Conservation (phyloP, 345 rosid species). For the Hypericum perforatum region DNA sequence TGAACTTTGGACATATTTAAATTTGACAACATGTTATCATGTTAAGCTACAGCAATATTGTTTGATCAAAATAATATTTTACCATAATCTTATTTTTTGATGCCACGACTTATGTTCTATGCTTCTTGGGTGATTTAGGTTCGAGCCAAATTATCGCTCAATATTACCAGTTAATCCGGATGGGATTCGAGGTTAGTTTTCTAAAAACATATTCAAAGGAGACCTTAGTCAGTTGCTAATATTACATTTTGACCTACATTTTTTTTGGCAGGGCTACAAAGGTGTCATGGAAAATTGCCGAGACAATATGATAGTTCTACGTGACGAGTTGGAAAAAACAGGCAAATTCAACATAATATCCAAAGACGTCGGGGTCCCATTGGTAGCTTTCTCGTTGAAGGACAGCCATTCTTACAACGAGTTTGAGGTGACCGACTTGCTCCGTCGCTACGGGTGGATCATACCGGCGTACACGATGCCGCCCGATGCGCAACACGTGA, state of each 20-base stretch:
- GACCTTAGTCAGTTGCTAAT: too few species aligned
- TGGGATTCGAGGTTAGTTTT: conserved; percentile 12
- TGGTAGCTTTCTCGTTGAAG: conserved; percentile 20
- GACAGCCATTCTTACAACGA: conserved; percentile 10
- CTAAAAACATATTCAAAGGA: too few species aligned
- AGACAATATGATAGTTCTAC: conserved; percentile 15
- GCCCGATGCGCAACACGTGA: conserved; percentile 15
- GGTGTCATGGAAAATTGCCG: conserved; percentile 16
- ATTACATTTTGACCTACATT: too few species aligned
- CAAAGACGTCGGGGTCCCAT: conserved; percentile 16
- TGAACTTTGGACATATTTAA: too few species aligned
- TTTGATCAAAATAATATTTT: too few species aligned
- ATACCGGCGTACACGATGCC: conserved; percentile 21
- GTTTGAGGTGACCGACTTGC: conserved; percentile 12
- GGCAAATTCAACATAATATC: conserved; percentile 13
- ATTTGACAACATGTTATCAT: too few species aligned
- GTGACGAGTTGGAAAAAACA: conserved; percentile 14
- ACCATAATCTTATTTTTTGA: too few species aligned
- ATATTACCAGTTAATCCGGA: conserved; percentile 15
- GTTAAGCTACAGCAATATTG: too few species aligned
- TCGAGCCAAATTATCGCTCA: conserved; percentile 24
- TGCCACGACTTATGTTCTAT: too few species aligned
- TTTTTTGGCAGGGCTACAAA: conserved; percentile 13
- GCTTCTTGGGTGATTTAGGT: conserved; percentile 1
- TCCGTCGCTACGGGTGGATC: conserved; percentile 18